These are phyloP conservation scores for Ceratobasidium sp. DNA, from an alignment of 1,284 basidiomycete species.

Conservation along the genomic window DNA sequence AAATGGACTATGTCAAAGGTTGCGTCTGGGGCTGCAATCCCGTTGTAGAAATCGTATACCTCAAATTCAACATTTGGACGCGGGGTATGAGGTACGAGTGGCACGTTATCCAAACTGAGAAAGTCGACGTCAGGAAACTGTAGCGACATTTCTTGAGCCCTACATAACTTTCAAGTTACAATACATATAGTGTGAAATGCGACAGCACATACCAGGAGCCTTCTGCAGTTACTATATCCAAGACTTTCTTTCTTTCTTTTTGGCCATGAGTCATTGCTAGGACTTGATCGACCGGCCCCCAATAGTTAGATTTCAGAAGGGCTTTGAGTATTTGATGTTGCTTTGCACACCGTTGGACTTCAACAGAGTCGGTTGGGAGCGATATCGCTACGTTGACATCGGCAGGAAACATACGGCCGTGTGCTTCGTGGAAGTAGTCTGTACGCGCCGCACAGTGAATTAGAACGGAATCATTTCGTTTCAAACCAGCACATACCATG, in stretches of 20 bases:
- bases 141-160: slow-evolving; percentile 22
- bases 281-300: slow-evolving; percentile 17
- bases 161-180: neutral
- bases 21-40: neutral
- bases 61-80: slow-evolving; percentile 24
- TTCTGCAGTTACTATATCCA: slow-evolving; percentile 23
- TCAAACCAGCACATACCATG: neutral
- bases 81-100: slow-evolving; percentile 12
- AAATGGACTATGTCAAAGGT: slow-evolving; percentile 23
- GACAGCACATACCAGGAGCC: slow-evolving; percentile 13
- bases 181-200: neutral
- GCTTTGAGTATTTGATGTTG: slow-evolving; percentile 9
- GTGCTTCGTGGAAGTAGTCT: slow-evolving; percentile 13
- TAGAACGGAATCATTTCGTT: neutral
- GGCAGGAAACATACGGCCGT: slow-evolving; percentile 6
- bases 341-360: slow-evolving; percentile 6
- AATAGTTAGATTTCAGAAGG: neutral
- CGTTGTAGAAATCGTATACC: slow-evolving; percentile 23
- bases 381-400: neutral
- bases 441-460: neutral
- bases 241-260: slow-evolving; percentile 2
- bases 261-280: neutral
- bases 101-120: slow-evolving; percentile 13
- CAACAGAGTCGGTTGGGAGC: slow-evolving; percentile 4
- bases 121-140: slow-evolving; percentile 23